A percentile compares a stretch with the other conserved stretches of the same genome.
phyloP scores from a whole-genome alignment of 139 green algal genomes.

The Nannochloris sp. region DNA sequence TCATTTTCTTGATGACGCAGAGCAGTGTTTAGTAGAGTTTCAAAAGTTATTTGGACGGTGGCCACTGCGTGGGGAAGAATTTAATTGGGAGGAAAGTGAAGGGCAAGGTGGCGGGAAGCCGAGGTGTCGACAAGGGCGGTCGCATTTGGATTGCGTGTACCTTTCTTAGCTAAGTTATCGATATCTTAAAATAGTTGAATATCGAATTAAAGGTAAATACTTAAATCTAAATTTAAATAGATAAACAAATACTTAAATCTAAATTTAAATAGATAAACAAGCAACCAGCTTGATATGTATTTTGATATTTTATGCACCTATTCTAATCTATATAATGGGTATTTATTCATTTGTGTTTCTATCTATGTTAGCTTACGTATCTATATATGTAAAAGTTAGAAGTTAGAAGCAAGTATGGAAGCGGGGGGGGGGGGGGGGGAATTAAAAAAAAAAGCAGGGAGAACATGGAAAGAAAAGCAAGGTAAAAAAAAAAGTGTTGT shows the following conservation, averaged over 20 bases:
- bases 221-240: neutral
- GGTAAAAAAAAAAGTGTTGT: neutral
- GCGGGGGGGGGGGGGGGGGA: no score
- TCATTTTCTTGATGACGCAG: neutral
- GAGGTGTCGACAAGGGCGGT: neutral
- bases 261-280: no score
- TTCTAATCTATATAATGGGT: neutral
- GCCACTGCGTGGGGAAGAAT: neutral
- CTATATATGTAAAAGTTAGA: neutral
- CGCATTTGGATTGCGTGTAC: neutral
- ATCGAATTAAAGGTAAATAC: neutral
- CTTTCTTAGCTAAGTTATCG: neutral
- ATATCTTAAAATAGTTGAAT: neutral
- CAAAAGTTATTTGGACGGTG: neutral
- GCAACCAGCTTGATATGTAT: neutral
- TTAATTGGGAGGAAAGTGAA: neutral
- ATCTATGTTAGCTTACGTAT: neutral
- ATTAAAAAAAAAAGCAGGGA: neutral
- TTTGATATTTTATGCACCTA: neutral
- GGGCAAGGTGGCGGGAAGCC: neutral
- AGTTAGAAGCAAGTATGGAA: neutral
- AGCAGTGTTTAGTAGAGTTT: neutral
- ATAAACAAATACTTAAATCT: neutral
- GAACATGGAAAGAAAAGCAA: neutral
- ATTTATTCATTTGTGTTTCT: neutral